Evolutionary conservation across 495 filamentous ascomycete species (phyloP).

Genomic region (Neurospora sp.): DNA sequence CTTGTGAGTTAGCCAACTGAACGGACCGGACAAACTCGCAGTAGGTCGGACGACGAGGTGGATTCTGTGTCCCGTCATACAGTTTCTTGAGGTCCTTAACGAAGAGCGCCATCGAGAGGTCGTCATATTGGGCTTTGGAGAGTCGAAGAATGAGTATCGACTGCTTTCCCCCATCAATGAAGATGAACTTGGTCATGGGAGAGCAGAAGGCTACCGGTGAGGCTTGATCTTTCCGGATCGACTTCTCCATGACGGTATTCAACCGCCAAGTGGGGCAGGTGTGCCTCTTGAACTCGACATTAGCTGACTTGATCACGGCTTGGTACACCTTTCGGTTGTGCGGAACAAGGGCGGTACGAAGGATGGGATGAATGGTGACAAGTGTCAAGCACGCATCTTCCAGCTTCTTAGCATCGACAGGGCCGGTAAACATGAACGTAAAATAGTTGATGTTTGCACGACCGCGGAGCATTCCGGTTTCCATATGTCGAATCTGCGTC

Average conservation of each 20-base stretch:
- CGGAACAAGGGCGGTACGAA: constrained; percentile 35
- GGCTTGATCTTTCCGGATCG: constrained; percentile 31
- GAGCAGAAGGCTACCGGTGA: constrained; percentile 26
- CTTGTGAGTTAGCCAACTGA: constrained; percentile 23
- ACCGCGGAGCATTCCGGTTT: constrained; percentile 34
- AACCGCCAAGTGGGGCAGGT: constrained; percentile 35
- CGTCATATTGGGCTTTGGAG: constrained; percentile 38
- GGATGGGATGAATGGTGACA: constrained; percentile 31
- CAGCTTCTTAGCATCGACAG: constrained; percentile 32
- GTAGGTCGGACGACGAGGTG: constrained; percentile 27
- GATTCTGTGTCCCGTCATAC: constrained; percentile 26
- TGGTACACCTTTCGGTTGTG: constrained; percentile 35
- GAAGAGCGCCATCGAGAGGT: constrained; percentile 29
- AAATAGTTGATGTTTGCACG: constrained; percentile 36
- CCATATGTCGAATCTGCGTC: constrained; percentile 34
- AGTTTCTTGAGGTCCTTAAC: constrained; percentile 34
- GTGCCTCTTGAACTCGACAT: constrained; percentile 30
- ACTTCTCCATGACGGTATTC: constrained; percentile 23
- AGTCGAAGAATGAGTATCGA: constrained; percentile 34
- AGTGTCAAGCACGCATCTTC: constrained; percentile 31
- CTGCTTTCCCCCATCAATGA: constrained; percentile 36
- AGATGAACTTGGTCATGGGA: constrained; percentile 37
- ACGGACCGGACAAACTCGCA: constrained; percentile 33
- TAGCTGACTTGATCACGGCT: constrained; percentile 29
- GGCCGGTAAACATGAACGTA: constrained; percentile 31